Conservation (phyloP, 169 alveolate species). For the Plasmodium sp. region DNA sequence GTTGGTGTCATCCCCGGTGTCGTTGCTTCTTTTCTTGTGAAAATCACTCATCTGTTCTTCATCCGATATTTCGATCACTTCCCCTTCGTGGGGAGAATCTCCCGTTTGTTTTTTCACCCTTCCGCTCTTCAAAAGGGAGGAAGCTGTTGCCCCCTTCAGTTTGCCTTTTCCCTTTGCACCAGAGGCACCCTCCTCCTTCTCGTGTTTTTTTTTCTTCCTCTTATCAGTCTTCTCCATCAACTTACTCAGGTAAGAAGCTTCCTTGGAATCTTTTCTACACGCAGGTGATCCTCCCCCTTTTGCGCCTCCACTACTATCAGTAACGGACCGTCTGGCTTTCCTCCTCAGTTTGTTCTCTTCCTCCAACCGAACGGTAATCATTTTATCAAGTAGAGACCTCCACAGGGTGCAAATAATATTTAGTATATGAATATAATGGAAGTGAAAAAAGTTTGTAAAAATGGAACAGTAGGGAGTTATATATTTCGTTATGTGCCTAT, state of each 20-base stretch:
- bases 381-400: slow-evolving; percentile 73
- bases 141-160: background rate
- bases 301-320: background rate
- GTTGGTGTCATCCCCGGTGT: background rate
- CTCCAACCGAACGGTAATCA: slow-evolving; percentile 52
- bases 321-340: background rate
- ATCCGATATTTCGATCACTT: slow-evolving; percentile 68
- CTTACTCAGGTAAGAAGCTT: slow-evolving; percentile 49
- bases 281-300: background rate
- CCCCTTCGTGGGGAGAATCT: background rate
- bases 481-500: slow-evolving; percentile 66
- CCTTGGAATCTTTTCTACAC: background rate
- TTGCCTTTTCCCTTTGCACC: background rate
- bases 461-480: slow-evolving; percentile 67
- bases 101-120: background rate
- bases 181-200: background rate
- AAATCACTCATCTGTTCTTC: background rate
- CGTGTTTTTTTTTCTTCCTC: slow-evolving; percentile 21
- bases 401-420: slow-evolving; percentile 74
- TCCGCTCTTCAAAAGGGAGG: background rate
- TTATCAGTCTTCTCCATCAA: slow-evolving; percentile 20
- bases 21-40: background rate
- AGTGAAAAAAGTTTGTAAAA: slow-evolving; percentile 61
- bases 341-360: slow-evolving; percentile 34
- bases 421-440: slow-evolving; percentile 67